Evolutionary conservation across 2,329 filamentous ascomycete genomes (phyloP), one percentile per base, ranked within the genome.

Genomic region (Coniochaeta pulveracea): DNA sequence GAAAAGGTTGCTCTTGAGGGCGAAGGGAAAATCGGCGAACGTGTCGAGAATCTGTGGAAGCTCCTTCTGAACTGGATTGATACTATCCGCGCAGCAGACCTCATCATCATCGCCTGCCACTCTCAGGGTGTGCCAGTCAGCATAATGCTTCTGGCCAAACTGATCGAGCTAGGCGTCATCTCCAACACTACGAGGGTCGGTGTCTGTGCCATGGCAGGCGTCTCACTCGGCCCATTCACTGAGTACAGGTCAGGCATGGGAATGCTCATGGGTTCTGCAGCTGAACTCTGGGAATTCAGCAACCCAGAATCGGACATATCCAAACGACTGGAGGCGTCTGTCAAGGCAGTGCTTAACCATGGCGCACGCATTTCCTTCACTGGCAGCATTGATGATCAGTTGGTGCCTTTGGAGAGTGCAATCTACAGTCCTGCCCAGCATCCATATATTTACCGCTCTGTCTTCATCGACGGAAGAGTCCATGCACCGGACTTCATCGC

Each of bases 1-100:
- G 86, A 95, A 49, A 95, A 93, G 51, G 83, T 96, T 10, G 85
- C 89, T 1, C 68, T 98, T 1, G 91, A 98, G 58, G 89, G 89
- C 15, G 91, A 98, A 57, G 91, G 91, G 16, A 85, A 84, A 52
- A 91, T 98, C 29, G 72, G 72, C 3, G 88, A 96, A 41, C 73
- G 91, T 6, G 85, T 96, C 2, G 83, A 93, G 39, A 83, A 93
- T 24, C 61, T 98, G 6, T 98, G 91, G 91, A 93, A 89, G 55
- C 66, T 96, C 8, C 66, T 98, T 35, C 66, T 95, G 18, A 95
- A 95, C 54, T 94, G 86, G 85, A 84, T 95, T 42, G 85, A 94
- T 23, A 80, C 89, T 42, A 81, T 98, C 19, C 77, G 84, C 33
- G 72, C 72, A 34, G 88, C 91, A 0, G 91, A 98, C 55, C 79